Evolutionary conservation across 2,329 filamentous ascomycete species (phyloP).

Genomic region (Fusarium verrucosum): DNA sequence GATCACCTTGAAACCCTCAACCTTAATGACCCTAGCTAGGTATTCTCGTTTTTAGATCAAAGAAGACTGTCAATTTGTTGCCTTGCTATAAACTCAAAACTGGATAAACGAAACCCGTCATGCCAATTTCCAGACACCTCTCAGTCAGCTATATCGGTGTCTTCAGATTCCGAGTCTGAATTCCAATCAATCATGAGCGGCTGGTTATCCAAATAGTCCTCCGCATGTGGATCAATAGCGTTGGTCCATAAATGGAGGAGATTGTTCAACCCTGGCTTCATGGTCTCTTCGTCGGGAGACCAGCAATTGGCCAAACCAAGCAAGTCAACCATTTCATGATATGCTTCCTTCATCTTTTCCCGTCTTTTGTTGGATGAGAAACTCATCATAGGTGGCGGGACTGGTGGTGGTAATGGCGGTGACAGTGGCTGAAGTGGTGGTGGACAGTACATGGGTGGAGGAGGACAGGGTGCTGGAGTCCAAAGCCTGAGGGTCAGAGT

Average conservation of each 20-base stretch:
- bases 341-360: background rate
- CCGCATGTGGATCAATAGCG: background rate
- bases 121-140: background rate
- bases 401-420: no score
- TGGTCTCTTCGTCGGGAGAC: background rate
- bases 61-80: background rate
- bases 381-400: no score
- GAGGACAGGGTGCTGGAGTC: background rate
- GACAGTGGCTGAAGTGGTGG: no score
- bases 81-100: background rate
- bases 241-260: slow-evolving; percentile 6
- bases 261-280: background rate
- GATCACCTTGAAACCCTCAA: no score
- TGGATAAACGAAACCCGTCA: background rate
- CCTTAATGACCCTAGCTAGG: no score
- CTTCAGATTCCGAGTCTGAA: background rate
- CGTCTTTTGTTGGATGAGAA: no score
- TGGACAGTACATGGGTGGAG: background rate
- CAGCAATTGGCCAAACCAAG: rapidly evolving
- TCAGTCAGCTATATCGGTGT: background rate
- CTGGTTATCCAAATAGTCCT: background rate
- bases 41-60: no score
- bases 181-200: background rate
- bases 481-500: background rate
- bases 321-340: background rate